Evolutionary conservation across 2,329 filamentous ascomycete genomes (phyloP).

Genomic region (Dactylonectria macrodidyma): DNA sequence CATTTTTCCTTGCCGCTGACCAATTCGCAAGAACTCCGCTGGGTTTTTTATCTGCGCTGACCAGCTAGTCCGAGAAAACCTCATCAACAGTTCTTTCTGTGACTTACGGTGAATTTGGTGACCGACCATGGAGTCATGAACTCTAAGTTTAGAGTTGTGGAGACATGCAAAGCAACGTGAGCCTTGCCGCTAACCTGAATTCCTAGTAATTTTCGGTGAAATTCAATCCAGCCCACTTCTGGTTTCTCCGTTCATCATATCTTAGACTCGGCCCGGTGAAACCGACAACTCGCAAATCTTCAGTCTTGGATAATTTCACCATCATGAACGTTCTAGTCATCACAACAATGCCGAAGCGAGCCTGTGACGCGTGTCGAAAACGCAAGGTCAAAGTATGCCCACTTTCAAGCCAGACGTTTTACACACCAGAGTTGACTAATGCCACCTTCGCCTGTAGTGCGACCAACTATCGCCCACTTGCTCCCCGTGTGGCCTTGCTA

Average conservation of each 20-base stretch:
- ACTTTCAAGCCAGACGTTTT: background rate
- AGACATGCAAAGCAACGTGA: background rate
- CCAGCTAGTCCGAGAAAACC: background rate
- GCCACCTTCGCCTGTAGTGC: constrained; percentile 11
- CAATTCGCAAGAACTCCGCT: background rate
- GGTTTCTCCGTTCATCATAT: background rate
- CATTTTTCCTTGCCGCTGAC: background rate
- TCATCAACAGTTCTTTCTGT: background rate
- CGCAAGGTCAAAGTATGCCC: constrained; percentile 12
- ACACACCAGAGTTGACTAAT: background rate
- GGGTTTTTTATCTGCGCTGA: background rate
- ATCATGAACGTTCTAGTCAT: background rate
- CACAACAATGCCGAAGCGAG: background rate
- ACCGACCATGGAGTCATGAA: background rate
- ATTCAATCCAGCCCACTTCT: background rate
- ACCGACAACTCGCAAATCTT: constrained; percentile 1
- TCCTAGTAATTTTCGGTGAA: background rate
- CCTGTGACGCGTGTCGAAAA: constrained; percentile 12
- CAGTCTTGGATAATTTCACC: background rate
- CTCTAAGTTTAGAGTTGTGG: background rate
- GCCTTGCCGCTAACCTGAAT: background rate
- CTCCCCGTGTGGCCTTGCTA: constrained; percentile 22
- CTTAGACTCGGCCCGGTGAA: background rate
- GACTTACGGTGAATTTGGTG: background rate
- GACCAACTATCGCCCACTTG: constrained; percentile 20